These are phyloP conservation scores for Pyrus betulifolia DNA, from an alignment of 306 rosid species.

Conservation along the genomic window DNA sequence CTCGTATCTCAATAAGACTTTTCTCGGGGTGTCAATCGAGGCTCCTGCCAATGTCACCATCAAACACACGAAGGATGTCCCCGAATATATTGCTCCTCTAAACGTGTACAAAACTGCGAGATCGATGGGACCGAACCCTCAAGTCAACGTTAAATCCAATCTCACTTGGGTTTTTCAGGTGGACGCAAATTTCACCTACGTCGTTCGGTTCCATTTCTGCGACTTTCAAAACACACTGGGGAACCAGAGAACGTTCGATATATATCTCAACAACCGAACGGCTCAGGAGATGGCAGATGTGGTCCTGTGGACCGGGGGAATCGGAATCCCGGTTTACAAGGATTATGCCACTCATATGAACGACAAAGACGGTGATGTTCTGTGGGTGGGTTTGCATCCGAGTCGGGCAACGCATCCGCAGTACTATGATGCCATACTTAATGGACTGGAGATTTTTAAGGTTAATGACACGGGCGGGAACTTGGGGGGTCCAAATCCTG, in stretches of 20 bases:
- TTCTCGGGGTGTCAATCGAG: constrained; percentile 5
- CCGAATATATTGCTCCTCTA: constrained; percentile 27
- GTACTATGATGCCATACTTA: constrained; percentile 31
- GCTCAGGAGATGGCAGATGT: constrained; percentile 30
- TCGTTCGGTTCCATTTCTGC: constrained; percentile 49
- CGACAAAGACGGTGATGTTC: constrained; percentile 8
- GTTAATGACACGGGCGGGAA: constrained; percentile 16
- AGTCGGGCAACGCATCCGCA: constrained; percentile 17
- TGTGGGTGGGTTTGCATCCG: constrained; percentile 40
- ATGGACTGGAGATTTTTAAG: constrained; percentile 45
- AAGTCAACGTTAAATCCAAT: constrained; percentile 16
- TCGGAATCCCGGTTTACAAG: constrained; percentile 30
- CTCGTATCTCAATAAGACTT: neutral
- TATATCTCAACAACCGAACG: constrained; percentile 33
- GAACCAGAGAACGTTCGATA: constrained; percentile 38
- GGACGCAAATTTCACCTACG: constrained; percentile 32
- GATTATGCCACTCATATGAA: constrained; percentile 25
- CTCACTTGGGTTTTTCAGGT: constrained; percentile 38
- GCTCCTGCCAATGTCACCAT: constrained; percentile 16
- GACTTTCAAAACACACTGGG: constrained; percentile 18
- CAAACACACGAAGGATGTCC: constrained; percentile 5
- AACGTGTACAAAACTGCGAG: constrained; percentile 31
- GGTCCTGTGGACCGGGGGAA: constrained; percentile 24
- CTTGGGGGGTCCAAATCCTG: constrained; percentile 31
- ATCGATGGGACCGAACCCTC: constrained; percentile 25